These are phyloP conservation scores for Podosphaera xanthii DNA, from an alignment of 2,329 filamentous ascomycete species.

Conservation along the genomic window DNA sequence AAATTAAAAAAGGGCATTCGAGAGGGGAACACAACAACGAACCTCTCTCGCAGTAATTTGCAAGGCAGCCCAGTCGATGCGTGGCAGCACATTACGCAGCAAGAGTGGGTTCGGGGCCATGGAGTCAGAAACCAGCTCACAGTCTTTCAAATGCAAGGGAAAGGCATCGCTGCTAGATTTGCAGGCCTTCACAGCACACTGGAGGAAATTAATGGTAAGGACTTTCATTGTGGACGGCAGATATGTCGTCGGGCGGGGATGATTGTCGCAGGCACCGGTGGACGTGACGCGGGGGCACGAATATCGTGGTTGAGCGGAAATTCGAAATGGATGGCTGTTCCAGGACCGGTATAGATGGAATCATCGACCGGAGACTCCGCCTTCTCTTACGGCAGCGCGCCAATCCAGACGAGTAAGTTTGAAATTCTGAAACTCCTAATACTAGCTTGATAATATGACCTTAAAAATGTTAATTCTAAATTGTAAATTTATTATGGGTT, in stretches of 20 bases:
- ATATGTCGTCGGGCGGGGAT: not conserved
- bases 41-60: constrained; percentile 57
- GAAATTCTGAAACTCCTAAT: no score
- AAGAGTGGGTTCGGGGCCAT: constrained; percentile 62
- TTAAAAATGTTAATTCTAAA: no score
- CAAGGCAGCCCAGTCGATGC: constrained; percentile 74
- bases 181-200: constrained; percentile 89
- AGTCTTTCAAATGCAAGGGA: constrained; percentile 78
- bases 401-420: no score
- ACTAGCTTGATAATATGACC: no score
- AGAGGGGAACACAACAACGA: not conserved
- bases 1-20: not conserved
- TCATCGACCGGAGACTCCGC: no score
- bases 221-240: constrained; percentile 48
- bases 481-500: no score
- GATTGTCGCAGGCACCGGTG: no score
- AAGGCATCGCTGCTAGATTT: constrained; percentile 61
- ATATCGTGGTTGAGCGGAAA: no score
- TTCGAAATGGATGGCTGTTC: no score
- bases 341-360: no score
- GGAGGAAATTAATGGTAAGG: constrained; percentile 86
- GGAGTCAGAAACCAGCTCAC: constrained; percentile 69
- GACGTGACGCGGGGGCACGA: no score
- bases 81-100: constrained; percentile 61
- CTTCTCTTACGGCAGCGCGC: no score